These are phyloP conservation scores for Schoenoplectus tabernaemontani DNA, from an alignment of 202 grass and related monocot species.

Conservation along the genomic window DNA sequence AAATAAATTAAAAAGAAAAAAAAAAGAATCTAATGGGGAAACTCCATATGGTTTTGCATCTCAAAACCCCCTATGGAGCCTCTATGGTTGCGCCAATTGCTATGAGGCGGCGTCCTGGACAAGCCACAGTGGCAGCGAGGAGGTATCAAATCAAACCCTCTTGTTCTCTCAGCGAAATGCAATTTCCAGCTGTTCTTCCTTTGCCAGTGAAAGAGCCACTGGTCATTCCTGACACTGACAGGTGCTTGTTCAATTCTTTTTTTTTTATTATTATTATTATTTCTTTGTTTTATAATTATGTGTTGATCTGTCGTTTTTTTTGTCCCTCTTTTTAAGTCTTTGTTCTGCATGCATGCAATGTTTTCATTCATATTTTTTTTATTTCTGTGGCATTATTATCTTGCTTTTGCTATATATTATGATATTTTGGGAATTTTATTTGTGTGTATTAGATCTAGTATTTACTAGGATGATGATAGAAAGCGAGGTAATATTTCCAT, in stretches of 20 bases:
- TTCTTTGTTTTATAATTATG: not conserved
- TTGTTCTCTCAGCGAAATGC: constrained; percentile 9
- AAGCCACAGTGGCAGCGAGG: not conserved
- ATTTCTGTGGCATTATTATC: not conserved
- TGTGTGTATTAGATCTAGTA: too few relatives aligned
- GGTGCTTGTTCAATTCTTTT: not conserved
- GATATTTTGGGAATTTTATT: not conserved
- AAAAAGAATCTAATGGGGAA: not conserved
- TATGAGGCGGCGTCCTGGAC: not conserved
- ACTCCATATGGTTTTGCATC: constrained; percentile 13
- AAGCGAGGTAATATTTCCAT: not conserved
- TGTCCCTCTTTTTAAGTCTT: not conserved
- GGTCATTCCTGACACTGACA: not conserved
- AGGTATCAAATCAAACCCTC: not conserved
- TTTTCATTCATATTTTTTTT: not conserved
- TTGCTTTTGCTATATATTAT: too few relatives aligned
- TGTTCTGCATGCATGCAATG: not conserved
- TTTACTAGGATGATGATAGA: too few relatives aligned
- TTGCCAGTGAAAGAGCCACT: not conserved
- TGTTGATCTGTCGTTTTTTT: not conserved
- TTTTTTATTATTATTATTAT: too few relatives aligned
- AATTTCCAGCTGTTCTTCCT: not conserved
- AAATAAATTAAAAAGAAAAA: not conserved
- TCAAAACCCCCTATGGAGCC: constrained; percentile 1
- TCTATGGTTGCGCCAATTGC: constrained; percentile 2